A percentile compares a stretch with the other conserved stretches of the same genome.
phyloP scores from a whole-genome alignment of 441 rosid genomes.

The Sinapis alba region DNA sequence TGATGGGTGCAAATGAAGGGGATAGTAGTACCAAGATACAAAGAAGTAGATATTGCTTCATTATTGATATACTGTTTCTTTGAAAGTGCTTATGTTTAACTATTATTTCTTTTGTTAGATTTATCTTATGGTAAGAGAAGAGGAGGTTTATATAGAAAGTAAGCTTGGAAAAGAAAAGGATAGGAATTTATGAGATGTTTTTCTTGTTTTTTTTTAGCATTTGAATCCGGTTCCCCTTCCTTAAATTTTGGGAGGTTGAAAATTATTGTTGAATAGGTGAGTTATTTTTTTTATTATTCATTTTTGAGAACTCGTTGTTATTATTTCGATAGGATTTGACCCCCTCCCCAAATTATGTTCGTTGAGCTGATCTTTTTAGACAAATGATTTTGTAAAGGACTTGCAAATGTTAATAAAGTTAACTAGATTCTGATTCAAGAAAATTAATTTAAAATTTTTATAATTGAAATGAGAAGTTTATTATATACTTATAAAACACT shows the following conservation, averaged over 20 bases:
- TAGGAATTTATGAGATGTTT: not conserved
- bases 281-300: not conserved
- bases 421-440: too few relatives aligned
- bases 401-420: too few relatives aligned
- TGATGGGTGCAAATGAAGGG: constrained; percentile 18
- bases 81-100: not conserved
- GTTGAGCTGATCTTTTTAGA: too few relatives aligned
- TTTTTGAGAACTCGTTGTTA: not conserved
- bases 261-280: not conserved
- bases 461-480: too few relatives aligned
- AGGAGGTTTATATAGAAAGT: constrained; percentile 8
- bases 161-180: not conserved
- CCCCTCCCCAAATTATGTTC: not conserved
- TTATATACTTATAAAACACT: too few relatives aligned
- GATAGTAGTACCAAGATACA: constrained; percentile 6
- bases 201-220: not conserved
- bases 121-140: not conserved
- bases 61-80: not conserved
- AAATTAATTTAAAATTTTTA: too few relatives aligned
- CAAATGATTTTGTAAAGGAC: too few relatives aligned
- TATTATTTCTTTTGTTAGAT: constrained; percentile 4
- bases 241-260: not conserved
- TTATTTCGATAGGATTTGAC: not conserved
- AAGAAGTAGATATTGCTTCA: constrained; percentile 14
- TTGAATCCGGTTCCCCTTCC: constrained; percentile 22